phyloP scores from a whole-genome alignment of 169 alveolate genomes.

The Neospora caninum region DNA sequence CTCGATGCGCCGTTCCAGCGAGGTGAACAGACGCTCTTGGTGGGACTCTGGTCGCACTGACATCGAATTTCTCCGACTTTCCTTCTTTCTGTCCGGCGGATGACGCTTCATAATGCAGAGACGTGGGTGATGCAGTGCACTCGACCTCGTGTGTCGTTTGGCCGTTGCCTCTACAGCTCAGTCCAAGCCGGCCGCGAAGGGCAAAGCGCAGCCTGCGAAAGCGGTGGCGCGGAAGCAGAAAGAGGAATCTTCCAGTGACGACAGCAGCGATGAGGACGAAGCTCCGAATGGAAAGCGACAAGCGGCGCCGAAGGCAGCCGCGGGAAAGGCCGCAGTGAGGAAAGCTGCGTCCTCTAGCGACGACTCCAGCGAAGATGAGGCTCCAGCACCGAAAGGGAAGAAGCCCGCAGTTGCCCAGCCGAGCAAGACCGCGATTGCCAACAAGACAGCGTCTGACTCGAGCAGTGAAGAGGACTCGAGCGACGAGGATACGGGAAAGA shows the following conservation, averaged over 20 bases:
- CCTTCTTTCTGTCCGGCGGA: no score
- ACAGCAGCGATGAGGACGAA: not conserved
- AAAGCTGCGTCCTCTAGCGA: not conserved
- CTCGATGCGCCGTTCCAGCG: not conserved
- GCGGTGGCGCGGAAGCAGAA: not conserved
- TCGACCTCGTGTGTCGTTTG: no score
- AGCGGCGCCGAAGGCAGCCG: not conserved
- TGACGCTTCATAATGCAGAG: no score
- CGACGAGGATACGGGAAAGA: not conserved
- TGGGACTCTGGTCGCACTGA: not conserved
- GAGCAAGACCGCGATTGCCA: not conserved
- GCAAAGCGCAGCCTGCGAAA: not conserved
- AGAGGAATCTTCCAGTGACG: not conserved
- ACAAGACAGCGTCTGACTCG: not conserved
- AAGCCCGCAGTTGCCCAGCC: not conserved
- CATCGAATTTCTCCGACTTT: not conserved
- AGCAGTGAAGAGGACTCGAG: constrained; percentile 12
- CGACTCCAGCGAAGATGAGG: not conserved
- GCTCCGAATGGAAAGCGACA: not conserved
- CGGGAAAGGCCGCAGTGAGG: not conserved
- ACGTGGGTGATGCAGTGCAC: no score
- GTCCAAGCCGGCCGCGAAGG: not conserved
- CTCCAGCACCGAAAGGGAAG: not conserved
- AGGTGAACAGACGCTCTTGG: not conserved
- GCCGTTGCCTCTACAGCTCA: not conserved